Conservation (phyloP, 177 flowering plant genomes). For the Vitis hybrid region DNA sequence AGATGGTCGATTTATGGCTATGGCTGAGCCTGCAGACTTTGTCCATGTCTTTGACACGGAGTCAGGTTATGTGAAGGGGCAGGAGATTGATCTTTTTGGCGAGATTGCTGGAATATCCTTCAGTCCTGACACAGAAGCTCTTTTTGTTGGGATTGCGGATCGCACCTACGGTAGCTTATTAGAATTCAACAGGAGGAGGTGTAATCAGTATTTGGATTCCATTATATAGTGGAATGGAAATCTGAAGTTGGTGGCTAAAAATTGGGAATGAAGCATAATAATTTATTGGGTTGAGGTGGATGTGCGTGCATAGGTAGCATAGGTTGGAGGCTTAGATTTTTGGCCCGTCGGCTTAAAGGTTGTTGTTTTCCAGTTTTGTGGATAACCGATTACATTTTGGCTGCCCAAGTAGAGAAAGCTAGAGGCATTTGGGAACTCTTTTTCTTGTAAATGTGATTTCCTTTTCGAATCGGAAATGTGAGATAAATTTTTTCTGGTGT, state of each 20-base stretch:
- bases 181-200: conserved; percentile 64
- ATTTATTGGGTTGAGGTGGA: no score
- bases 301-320: no score
- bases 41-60: conserved; percentile 69
- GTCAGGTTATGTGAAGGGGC: conserved; percentile 48
- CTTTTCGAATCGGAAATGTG: background rate
- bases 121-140: conserved; percentile 86
- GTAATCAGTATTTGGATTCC: conserved; percentile 42
- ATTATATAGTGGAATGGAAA: conserved; percentile 17
- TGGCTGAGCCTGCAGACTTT: conserved; percentile 97
- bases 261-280: no score
- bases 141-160: conserved; percentile 84
- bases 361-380: no score
- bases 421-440: no score
- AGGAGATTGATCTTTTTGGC: conserved; percentile 88
- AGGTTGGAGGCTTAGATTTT: no score
- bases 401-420: no score
- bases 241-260: no score
- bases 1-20: conserved; percentile 84
- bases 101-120: conserved; percentile 94
- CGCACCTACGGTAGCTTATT: conserved; percentile 82
- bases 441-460: background rate
- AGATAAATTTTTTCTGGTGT: background rate
- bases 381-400: no score
- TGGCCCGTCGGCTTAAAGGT: no score